Evolutionary conservation across 495 filamentous ascomycete species (phyloP).

Genomic region (Lasiosphaeria ovina): DNA sequence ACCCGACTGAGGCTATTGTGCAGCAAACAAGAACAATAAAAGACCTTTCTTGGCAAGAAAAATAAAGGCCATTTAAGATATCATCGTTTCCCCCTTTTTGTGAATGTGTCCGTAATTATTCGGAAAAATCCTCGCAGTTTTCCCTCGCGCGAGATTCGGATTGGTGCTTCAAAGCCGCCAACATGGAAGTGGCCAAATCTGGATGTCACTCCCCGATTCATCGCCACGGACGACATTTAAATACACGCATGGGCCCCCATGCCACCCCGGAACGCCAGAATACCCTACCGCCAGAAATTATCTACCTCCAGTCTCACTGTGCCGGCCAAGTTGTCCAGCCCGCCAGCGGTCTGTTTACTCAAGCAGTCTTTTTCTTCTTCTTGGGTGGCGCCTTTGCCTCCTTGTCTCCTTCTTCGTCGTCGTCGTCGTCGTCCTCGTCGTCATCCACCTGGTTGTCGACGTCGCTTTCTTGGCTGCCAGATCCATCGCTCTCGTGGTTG

Average conservation of each 20-base stretch:
- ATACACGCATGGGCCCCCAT: neutral
- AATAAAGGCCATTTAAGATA: too few relatives aligned
- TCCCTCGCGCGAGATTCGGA: too few relatives aligned
- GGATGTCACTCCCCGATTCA: too few relatives aligned
- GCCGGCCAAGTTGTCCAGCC: neutral
- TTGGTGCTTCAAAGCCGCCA: too few relatives aligned
- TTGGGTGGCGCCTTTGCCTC: constrained; percentile 41
- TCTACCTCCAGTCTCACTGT: neutral
- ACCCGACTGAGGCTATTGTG: too few relatives aligned
- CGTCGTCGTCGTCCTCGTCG: constrained; percentile 33
- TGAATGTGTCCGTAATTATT: too few relatives aligned
- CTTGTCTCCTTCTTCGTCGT: constrained; percentile 33
- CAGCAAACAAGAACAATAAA: too few relatives aligned
- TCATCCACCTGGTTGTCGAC: constrained; percentile 50
- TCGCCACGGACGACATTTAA: too few relatives aligned
- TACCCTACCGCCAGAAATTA: neutral
- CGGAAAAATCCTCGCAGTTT: too few relatives aligned
- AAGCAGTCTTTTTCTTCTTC: constrained; percentile 50
- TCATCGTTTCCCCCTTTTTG: too few relatives aligned
- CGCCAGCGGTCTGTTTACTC: neutral
- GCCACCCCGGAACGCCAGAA: neutral
- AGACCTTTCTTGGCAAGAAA: too few relatives aligned
- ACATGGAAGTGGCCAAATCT: too few relatives aligned
- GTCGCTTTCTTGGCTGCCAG: constrained; percentile 55
- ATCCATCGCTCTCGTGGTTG: constrained; percentile 80